phyloP scores from a whole-genome alignment of 225 moss, liverwort and hornwort genomes.

The Physcomitrium patens region DNA sequence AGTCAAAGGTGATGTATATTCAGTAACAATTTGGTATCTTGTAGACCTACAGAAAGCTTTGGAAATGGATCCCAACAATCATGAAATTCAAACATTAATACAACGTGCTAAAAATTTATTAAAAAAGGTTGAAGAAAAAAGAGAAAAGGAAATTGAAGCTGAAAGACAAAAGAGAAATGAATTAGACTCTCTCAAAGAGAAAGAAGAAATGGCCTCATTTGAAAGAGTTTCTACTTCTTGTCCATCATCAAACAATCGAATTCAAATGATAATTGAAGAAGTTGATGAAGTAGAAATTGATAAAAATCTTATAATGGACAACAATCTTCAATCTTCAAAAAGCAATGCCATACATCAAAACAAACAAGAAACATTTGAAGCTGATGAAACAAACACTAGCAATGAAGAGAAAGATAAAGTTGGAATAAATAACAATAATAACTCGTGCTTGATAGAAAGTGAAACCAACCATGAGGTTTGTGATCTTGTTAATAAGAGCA shows the following conservation, averaged over 20 bases:
- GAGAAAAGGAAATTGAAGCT: background rate
- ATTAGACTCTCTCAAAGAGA: constrained; percentile 1
- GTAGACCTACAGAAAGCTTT: constrained; percentile 38
- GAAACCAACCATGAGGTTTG: too few relatives aligned
- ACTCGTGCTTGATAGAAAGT: too few relatives aligned
- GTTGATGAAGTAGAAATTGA: background rate
- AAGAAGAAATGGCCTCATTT: constrained; percentile 17
- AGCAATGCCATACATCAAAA: background rate
- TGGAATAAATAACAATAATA: too few relatives aligned
- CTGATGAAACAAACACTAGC: too few relatives aligned
- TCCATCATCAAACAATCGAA: background rate
- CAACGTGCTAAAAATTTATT: constrained; percentile 8
- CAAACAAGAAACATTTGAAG: background rate
- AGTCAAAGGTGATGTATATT: background rate
- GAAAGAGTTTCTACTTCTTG: constrained; percentile 19
- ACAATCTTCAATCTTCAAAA: too few relatives aligned
- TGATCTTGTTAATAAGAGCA: background rate
- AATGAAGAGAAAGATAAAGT: too few relatives aligned
- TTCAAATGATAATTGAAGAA: constrained; percentile 46
- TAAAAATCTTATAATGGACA: background rate
- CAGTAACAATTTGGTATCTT: background rate
- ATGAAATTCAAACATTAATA: constrained; percentile 35
- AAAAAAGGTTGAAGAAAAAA: constrained; percentile 31
- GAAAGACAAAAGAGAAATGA: constrained; percentile 20
- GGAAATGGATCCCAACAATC: constrained; percentile 38